These are phyloP conservation scores for Rhodotorula babjevae DNA, from an alignment of 768 basidiomycete species.

Conservation along the genomic window DNA sequence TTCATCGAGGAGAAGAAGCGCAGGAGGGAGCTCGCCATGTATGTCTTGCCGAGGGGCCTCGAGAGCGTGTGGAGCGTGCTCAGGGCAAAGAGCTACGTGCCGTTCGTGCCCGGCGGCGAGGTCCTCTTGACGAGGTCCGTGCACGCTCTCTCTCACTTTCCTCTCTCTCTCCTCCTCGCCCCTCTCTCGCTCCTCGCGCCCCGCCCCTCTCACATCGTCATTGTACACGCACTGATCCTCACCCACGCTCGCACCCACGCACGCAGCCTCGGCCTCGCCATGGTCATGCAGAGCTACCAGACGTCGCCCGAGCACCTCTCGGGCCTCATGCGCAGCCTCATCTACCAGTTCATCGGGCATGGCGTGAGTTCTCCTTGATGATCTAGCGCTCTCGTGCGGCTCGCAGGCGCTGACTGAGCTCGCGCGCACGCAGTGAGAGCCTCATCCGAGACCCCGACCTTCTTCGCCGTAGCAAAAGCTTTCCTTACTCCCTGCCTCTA, in stretches of 20 bases:
- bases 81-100: conserved; percentile 67
- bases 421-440: too few species aligned
- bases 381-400: too few species aligned
- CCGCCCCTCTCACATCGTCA: too few species aligned
- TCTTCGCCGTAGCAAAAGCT: too few species aligned
- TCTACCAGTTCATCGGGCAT: conserved; percentile 86
- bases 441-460: too few species aligned
- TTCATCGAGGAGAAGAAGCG: conserved; percentile 82
- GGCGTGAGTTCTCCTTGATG: conserved; percentile 50
- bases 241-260: background rate
- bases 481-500: too few species aligned
- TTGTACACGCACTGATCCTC: too few species aligned
- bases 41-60: conserved; percentile 70
- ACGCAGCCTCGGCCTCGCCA: conserved; percentile 74
- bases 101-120: conserved; percentile 49
- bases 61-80: conserved; percentile 85
- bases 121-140: conserved; percentile 32
- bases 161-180: too few species aligned
- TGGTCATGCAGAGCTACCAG: conserved; percentile 92
- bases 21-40: conserved; percentile 85
- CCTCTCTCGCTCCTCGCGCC: too few species aligned
- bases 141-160: background rate
- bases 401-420: background rate
- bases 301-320: conserved; percentile 75
- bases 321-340: conserved; percentile 68